Evolutionary conservation across 441 rosid species (phyloP), one percentile per base, ranked within the genome.

Genomic region (Mallotus japonicus): DNA sequence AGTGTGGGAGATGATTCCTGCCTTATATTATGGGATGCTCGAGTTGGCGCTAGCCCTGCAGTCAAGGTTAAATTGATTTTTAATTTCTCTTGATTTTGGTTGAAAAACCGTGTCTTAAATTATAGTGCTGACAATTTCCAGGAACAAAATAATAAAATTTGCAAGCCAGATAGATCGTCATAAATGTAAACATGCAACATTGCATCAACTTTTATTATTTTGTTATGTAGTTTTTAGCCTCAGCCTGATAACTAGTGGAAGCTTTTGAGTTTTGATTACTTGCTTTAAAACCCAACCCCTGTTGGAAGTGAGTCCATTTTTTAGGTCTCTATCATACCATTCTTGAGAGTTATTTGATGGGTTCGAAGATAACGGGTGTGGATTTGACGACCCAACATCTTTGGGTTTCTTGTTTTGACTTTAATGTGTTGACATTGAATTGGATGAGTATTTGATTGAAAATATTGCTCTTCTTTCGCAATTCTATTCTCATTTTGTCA

Each of bases 1-100:
- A 96, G 99, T 54, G 98, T 96, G 54, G 98, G 99, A 74, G 99
- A 96, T 80, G 98, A 96, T 85, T 90, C 98, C 77, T 92, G 99
- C 87, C 99, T 96, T 67, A 93, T 96, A 79, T 77, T 96, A n/a
- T 96, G 98, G 99, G 98, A 93, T 93, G 97, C 96, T 53, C 92
- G 97, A 69, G 78, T 78, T 73, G 98, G 98, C 71, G 77, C 87
- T 59, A 81, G 82, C 81, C 98, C 98, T 32, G 83, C 82, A 65
- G 77, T 88, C 22, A 96, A 96, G 98, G 99, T 93, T 75, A 47
- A 12, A 44, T 62, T 28, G 50, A 51, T 54, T 37, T 40, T 19
- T 55, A 22, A 32, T 44, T 60, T 11, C 15, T 75, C 53, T 49
- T 67, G 51, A 70, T 71, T 14, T 10, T 66, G 64, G 47, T 17